Evolutionary conservation across 345 rosid species (phyloP), one percentile per base, ranked within the genome.

Genomic region (Populus alba): DNA sequence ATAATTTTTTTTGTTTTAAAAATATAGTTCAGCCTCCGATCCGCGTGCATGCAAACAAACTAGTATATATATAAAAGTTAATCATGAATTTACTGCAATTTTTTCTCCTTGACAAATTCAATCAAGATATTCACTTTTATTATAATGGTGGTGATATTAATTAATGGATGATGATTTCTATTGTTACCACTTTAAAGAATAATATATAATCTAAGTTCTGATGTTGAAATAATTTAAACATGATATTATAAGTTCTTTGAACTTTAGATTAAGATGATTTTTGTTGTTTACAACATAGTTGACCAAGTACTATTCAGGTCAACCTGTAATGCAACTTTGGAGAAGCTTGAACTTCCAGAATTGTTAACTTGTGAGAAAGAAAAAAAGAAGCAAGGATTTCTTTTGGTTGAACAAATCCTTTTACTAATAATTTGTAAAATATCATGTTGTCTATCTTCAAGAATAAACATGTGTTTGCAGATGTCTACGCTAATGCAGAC

Each of bases 401-500:
- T 47, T 13, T 1, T 47, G 17, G 17, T 47, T 47, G 51, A 39
- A 8, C 43, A 39, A 3, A 15, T 51, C 0, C 20, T 59, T 3
- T 22, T 53, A 2, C 23, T n/a, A 23, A 59, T 12, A 59, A 23
- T 9, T 59, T 59, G 27, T 23, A 59, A 10, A 12, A 9, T 23
- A 59, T 23, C 65, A 23, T 10, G 65, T n/a, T 10, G 5, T 1
- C 23, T 59, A 15, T 59, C 25, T 53, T 59, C 4, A 53, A 53
- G 59, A 53, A 18, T 55, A 3, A 57, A 57, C 13, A 20, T 47
- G 55, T 33, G 23, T 9, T 7, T 71, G 85, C 88, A 91, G 96
- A 84, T 91, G 47, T 23, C 17, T 22, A 76, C 10, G 13, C 6
- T 89, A 53, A 66, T 71, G 45, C 74, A 82, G 78, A 77, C 73